A percentile compares a stretch with the other conserved stretches of the same genome.
Evolutionary conservation across 2,329 filamentous ascomycete genomes (phyloP).

Genomic region (Aspergillus sp.): DNA sequence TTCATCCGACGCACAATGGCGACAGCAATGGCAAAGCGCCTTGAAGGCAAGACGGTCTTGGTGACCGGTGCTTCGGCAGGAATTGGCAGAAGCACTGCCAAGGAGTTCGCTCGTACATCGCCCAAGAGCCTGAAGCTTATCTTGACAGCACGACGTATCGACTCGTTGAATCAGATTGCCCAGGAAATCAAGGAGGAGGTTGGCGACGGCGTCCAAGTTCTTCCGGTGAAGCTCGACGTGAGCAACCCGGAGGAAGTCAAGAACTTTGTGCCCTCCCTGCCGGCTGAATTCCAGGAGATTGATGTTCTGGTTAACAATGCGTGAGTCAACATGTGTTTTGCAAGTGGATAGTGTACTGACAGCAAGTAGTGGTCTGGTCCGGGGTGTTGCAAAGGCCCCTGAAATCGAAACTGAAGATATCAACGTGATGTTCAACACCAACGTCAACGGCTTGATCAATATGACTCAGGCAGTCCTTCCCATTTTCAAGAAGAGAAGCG

Average conservation of each 20-base stretch:
- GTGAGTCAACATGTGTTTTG: conserved; percentile 60
- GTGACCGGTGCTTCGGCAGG: conserved; percentile 91
- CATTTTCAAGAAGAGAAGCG: conserved; percentile 64
- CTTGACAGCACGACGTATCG: conserved; percentile 80
- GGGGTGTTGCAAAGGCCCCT: conserved; percentile 79
- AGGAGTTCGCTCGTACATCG: conserved; percentile 86
- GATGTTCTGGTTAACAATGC: conserved; percentile 95
- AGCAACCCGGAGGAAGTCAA: conserved; percentile 71
- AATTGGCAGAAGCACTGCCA: conserved; percentile 70
- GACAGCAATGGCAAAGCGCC: conserved; percentile 71
- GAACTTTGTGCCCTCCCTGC: conserved; percentile 67
- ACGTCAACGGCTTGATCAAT: conserved; percentile 91
- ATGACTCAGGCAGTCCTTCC: conserved; percentile 90
- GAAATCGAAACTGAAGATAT: conserved; percentile 80
- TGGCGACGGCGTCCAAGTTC: conserved; percentile 72
- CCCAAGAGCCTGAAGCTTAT: conserved; percentile 77
- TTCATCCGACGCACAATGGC: conserved; percentile 50
- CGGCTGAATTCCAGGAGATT: conserved; percentile 77
- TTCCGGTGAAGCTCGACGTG: conserved; percentile 81
- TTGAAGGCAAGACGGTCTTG: conserved; percentile 86
- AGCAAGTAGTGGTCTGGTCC: conserved; percentile 69
- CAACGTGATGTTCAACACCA: conserved; percentile 82
- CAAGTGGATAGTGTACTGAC: conserved; percentile 4
- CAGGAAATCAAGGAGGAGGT: conserved; percentile 71
- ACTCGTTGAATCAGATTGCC: conserved; percentile 71